A percentile compares a stretch with the other conserved stretches of the same genome.
phyloP scores from a whole-genome alignment of 345 rosid species.

The Salix dunnii region DNA sequence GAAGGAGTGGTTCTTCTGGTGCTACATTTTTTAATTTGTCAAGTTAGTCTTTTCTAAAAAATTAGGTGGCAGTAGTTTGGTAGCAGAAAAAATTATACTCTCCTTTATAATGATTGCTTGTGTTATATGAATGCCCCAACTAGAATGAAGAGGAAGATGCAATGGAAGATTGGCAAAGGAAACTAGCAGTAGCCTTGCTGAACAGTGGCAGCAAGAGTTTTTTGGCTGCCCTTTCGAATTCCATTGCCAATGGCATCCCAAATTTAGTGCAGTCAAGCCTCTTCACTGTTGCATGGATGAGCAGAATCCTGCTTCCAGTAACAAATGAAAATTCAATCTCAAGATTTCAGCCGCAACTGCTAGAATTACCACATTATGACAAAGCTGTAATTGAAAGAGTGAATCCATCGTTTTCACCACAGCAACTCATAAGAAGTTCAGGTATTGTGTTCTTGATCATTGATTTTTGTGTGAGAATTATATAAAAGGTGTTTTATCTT shows the following conservation, averaged over 20 bases:
- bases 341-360: constrained; percentile 19
- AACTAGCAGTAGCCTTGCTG: constrained; percentile 40
- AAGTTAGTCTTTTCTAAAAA: neutral
- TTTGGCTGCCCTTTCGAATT: constrained; percentile 43
- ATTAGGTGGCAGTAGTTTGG: neutral
- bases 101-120: neutral
- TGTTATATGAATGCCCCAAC: neutral
- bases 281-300: constrained; percentile 51
- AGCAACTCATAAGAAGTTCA: constrained; percentile 27
- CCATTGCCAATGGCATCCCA: constrained; percentile 47
- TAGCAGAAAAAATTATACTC: neutral
- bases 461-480: neutral
- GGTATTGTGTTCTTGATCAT: constrained; percentile 23
- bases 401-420: constrained; percentile 30
- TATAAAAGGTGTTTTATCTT: neutral
- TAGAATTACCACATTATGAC: constrained; percentile 25
- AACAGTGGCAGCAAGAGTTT: constrained; percentile 34
- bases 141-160: constrained; percentile 50
- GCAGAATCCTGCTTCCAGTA: constrained; percentile 22
- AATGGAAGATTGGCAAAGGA: constrained; percentile 43
- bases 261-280: constrained; percentile 46
- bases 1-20: neutral
- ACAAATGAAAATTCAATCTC: constrained; percentile 22
- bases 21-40: neutral
- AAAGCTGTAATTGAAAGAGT: constrained; percentile 22